These are phyloP conservation scores for Ephemerocybe angulata DNA, from an alignment of 768 basidiomycete species.

Conservation along the genomic window DNA sequence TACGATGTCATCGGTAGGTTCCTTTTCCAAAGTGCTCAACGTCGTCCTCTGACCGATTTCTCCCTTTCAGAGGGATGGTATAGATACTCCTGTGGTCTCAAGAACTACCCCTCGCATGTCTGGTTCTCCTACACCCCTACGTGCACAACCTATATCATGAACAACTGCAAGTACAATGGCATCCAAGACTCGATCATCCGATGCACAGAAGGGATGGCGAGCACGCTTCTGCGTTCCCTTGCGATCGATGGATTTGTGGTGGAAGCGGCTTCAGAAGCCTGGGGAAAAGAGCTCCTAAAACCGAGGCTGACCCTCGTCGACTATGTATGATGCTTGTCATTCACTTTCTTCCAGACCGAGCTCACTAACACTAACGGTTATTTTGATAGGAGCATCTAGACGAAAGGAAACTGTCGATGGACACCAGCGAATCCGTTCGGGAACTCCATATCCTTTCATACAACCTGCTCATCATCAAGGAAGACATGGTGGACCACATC, in stretches of 20 bases:
- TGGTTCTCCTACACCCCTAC: slow-evolving; percentile 5
- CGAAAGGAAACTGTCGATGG: background rate
- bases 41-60: background rate
- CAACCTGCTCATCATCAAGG: slow-evolving; percentile 9
- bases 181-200: background rate
- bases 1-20: background rate
- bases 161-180: background rate
- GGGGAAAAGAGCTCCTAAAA: background rate
- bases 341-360: background rate
- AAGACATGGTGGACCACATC: slow-evolving; percentile 10
- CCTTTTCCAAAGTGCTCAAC: background rate
- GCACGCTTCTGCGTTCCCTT: slow-evolving; percentile 11
- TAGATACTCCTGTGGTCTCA: background rate
- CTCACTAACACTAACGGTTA: background rate
- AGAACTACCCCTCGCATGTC: background rate
- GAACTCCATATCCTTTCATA: slow-evolving; percentile 12
- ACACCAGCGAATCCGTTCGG: slow-evolving; percentile 6
- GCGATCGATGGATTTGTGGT: slow-evolving; percentile 12
- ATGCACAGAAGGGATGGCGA: background rate
- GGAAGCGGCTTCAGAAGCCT: slow-evolving; percentile 5
- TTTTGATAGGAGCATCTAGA: background rate
- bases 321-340: slow-evolving; percentile 4
- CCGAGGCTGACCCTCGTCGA: slow-evolving; percentile 6
- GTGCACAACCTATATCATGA: background rate
- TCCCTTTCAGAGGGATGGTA: slow-evolving; percentile 6